These are phyloP conservation scores for Glomus cerebriforme DNA, from an alignment of 192 early-diverging fungal species.

Conservation along the genomic window DNA sequence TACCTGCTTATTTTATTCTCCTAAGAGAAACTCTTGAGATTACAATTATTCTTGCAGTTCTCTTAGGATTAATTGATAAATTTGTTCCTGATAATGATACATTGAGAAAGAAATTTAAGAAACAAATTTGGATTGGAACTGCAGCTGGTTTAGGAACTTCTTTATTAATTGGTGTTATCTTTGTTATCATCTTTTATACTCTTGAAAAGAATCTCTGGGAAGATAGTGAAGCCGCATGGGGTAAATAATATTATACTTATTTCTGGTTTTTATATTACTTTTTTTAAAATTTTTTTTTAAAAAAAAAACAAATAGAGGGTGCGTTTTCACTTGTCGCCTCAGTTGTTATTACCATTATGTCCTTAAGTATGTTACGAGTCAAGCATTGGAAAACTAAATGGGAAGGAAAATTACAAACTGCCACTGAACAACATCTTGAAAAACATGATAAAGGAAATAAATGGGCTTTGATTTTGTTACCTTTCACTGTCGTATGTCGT, in stretches of 20 bases:
- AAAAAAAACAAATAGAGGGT: constrained; percentile 59
- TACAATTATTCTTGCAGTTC: constrained; percentile 81
- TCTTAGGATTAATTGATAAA: constrained; percentile 73
- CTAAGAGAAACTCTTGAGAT: constrained; percentile 86
- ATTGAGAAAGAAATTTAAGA: constrained; percentile 56
- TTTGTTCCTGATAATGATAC: constrained; percentile 54
- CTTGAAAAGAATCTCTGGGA: constrained; percentile 44
- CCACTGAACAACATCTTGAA: constrained; percentile 48
- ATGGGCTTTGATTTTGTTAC: constrained; percentile 80
- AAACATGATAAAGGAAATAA: constrained; percentile 45
- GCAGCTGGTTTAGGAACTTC: constrained; percentile 63
- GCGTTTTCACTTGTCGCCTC: constrained; percentile 77
- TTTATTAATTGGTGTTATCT: constrained; percentile 68
- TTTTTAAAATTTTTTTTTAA: constrained; percentile 24
- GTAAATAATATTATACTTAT: neutral
- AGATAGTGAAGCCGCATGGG: constrained; percentile 10
- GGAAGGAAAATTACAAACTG: constrained; percentile 59
- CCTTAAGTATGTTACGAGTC: constrained; percentile 76
- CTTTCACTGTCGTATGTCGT: constrained; percentile 81
- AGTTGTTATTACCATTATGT: constrained; percentile 79
- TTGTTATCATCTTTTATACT: constrained; percentile 78
- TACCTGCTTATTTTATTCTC: constrained; percentile 74
- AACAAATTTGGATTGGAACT: constrained; percentile 79
- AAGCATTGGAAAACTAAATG: constrained; percentile 79
- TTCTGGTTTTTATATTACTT: neutral